Evolutionary conservation across 305 asterid genomes (phyloP).

Genomic region (Caryopteris hybrid): DNA sequence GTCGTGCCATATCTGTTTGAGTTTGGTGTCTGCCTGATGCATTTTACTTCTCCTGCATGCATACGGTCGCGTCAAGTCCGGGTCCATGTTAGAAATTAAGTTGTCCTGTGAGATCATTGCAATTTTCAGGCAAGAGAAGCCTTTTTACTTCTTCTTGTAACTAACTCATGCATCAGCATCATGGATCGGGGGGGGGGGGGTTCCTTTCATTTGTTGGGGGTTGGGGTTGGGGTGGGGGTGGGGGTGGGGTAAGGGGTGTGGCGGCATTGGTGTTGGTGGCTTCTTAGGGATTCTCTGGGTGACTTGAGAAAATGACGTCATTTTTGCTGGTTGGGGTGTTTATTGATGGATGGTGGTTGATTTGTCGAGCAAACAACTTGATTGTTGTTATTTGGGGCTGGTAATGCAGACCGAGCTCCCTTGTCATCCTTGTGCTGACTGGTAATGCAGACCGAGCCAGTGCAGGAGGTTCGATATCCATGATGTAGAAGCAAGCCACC

Average conservation of each 20-base stretch:
- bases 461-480: too few relatives aligned
- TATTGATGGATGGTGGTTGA: too few relatives aligned
- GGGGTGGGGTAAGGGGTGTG: too few relatives aligned
- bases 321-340: too few relatives aligned
- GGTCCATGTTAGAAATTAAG: conserved; percentile 44
- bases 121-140: conserved; percentile 55
- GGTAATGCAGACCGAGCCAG: too few relatives aligned
- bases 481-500: too few relatives aligned
- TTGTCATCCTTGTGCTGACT: too few relatives aligned
- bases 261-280: conserved; percentile 22
- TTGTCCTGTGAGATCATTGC: conserved; percentile 60
- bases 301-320: too few relatives aligned
- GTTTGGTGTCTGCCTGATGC: conserved; percentile 38
- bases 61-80: conserved; percentile 50
- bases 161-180: conserved; percentile 81
- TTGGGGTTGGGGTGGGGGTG: neutral
- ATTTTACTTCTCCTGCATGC: conserved; percentile 77
- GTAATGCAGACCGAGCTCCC: too few relatives aligned
- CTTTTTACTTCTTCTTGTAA: conserved; percentile 47
- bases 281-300: conserved; percentile 23
- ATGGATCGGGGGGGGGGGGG: conserved; percentile 41
- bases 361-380: too few relatives aligned
- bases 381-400: too few relatives aligned
- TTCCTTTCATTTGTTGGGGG: conserved; percentile 19
- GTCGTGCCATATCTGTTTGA: conserved; percentile 90